Evolutionary conservation across 106 monocot species (phyloP).

Genomic region (Dendrobium huoshanense): DNA sequence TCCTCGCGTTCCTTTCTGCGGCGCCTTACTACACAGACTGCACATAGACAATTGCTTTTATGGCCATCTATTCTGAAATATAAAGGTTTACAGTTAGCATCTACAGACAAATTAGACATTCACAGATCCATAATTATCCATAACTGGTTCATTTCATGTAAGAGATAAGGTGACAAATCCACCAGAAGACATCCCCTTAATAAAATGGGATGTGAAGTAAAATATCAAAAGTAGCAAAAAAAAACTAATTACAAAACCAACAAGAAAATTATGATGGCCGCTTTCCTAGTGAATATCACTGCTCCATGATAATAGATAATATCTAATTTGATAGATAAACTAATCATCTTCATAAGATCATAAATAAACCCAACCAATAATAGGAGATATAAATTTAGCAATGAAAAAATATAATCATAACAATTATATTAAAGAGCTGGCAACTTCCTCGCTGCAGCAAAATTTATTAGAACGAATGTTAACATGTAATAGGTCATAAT

Average conservation of each 20-base stretch:
- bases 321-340: neutral
- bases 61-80: conserved; percentile 65
- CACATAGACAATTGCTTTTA: conserved; percentile 87
- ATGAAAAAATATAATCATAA: neutral
- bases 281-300: neutral
- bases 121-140: neutral
- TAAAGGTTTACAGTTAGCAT: conserved; percentile 2
- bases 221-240: neutral
- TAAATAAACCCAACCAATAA: neutral
- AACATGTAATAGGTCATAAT: neutral
- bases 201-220: neutral
- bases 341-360: neutral
- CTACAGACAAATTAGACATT: conserved; percentile 1
- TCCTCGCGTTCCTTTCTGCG: conserved; percentile 64
- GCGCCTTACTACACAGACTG: conserved; percentile 82
- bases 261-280: neutral
- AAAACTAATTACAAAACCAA: neutral
- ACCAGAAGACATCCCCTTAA: neutral
- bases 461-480: neutral
- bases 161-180: neutral
- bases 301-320: neutral
- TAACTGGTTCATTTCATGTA: neutral
- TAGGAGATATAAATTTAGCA: neutral
- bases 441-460: neutral
- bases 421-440: neutral